Evolutionary conservation across 257 asterid species (phyloP).

Genomic region (Solanum tarijense): DNA sequence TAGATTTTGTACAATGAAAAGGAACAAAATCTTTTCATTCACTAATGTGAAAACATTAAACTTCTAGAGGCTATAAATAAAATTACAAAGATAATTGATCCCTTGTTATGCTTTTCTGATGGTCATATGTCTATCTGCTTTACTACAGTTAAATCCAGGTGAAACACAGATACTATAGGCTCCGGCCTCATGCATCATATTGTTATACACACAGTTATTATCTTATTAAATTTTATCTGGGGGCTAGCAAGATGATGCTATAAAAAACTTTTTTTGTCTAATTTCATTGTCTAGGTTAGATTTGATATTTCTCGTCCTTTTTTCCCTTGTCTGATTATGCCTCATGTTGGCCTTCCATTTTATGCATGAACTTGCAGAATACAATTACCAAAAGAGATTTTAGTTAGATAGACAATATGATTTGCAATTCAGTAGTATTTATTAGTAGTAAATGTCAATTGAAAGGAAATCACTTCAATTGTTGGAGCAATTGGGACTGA

Average conservation of each 20-base stretch:
- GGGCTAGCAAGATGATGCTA: neutral
- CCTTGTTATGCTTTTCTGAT: no score
- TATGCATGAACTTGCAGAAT: neutral
- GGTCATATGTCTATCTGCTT: neutral
- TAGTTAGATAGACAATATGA: neutral
- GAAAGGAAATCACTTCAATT: conserved; percentile 58
- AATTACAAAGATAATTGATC: no score
- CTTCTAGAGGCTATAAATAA: no score
- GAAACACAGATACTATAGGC: neutral
- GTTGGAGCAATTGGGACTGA: conserved; percentile 47
- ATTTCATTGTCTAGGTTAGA: neutral
- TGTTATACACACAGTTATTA: neutral
- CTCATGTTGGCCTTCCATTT: neutral
- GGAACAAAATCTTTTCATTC: no score
- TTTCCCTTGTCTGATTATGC: neutral
- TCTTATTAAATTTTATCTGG: neutral
- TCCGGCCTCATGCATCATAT: neutral
- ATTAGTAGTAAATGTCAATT: neutral
- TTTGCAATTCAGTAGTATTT: neutral
- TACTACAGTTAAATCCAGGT: neutral
- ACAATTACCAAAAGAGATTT: neutral
- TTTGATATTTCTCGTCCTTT: neutral
- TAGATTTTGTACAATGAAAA: no score
- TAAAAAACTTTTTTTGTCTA: neutral
- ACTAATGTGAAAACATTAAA: no score